phyloP scores from a whole-genome alignment of 2,329 filamentous ascomycete genomes.

The Xylariaceae sp. region DNA sequence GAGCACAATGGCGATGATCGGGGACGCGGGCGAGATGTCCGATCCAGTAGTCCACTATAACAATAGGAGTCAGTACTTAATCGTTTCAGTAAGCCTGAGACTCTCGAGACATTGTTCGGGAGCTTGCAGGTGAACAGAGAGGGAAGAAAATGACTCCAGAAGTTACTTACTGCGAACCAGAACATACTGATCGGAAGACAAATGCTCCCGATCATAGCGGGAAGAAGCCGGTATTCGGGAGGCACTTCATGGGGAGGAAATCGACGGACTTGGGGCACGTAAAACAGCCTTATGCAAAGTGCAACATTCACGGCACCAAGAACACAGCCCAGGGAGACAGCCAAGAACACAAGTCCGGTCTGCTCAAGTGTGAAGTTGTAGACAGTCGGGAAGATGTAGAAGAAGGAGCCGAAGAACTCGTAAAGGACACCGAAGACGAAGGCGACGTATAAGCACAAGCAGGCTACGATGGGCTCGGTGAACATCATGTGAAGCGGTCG shows the following conservation, averaged over 20 bases:
- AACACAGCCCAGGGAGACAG: conserved; percentile 43
- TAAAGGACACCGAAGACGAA: conserved; percentile 51
- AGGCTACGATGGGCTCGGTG: conserved; percentile 59
- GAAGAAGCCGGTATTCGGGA: conserved; percentile 56
- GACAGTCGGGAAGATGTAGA: conserved; percentile 42
- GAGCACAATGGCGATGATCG: no score
- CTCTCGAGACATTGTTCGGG: no score
- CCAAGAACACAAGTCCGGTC: conserved; percentile 42
- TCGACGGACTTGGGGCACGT: conserved; percentile 33
- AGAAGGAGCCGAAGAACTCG: conserved; percentile 49
- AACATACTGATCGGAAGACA: no score
- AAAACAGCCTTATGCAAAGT: conserved; percentile 40
- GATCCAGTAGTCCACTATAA: no score
- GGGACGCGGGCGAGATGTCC: no score
- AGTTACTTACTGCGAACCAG: no score
- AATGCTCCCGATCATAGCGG: no score
- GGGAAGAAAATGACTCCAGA: no score
- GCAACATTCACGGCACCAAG: conserved; percentile 40
- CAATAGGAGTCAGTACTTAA: no score
- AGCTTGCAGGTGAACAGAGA: no score
- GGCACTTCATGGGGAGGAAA: conserved; percentile 30
- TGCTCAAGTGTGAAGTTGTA: conserved; percentile 44
- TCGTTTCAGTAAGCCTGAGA: no score
- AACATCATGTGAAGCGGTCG: conserved; percentile 56
- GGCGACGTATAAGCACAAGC: conserved; percentile 47